Conservation (phyloP, 78 protist species). For the Dictyostelium intermedium region DNA sequence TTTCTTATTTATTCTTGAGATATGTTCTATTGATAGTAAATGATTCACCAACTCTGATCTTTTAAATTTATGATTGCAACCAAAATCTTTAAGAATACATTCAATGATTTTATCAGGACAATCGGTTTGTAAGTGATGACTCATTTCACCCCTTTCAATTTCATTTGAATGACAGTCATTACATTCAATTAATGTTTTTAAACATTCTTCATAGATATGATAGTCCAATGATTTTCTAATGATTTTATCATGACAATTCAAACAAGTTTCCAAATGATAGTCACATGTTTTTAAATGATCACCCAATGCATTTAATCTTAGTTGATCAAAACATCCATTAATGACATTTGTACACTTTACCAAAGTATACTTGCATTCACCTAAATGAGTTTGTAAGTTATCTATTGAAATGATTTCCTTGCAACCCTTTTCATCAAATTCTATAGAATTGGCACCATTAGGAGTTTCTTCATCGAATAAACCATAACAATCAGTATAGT, state of each 20-base stretch:
- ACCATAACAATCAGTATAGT: too few relatives aligned
- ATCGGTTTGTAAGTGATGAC: not conserved
- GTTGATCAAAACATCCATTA: not conserved
- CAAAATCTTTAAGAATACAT: not conserved
- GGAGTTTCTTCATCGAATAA: too few relatives aligned
- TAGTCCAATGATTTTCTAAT: not conserved
- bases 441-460: too few relatives aligned
- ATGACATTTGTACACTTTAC: not conserved
- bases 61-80: not conserved
- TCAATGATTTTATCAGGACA: not conserved
- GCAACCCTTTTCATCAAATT: not conserved
- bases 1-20: not conserved
- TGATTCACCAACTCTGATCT: not conserved
- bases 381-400: not conserved
- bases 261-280: not conserved
- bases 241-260: not conserved
- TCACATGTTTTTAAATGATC: not conserved
- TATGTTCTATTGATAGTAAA: not conserved
- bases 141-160: not conserved
- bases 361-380: not conserved
- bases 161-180: not conserved
- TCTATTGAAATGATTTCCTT: not conserved
- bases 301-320: not conserved
- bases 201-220: not conserved
- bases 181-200: not conserved